Evolutionary conservation across 2,329 filamentous ascomycete species (phyloP).

Genomic region (Clonostachys rhizophaga): DNA sequence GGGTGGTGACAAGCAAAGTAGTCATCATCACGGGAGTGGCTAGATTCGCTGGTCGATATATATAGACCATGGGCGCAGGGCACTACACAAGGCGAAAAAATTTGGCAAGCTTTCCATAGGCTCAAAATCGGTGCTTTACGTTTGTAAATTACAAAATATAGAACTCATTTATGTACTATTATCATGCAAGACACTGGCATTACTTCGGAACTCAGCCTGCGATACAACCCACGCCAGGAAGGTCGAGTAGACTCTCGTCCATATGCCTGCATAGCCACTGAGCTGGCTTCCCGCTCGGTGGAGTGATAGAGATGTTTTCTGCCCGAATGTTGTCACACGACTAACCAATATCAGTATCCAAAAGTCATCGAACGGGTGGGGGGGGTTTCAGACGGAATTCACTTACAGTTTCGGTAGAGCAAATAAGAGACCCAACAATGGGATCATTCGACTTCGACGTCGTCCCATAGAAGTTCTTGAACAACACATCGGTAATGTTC

Average conservation of each 20-base stretch:
- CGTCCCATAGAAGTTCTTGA: conserved; percentile 18
- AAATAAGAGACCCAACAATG: conserved; percentile 16
- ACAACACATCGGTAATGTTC: conserved; percentile 16
- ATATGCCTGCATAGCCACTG: conserved; percentile 37
- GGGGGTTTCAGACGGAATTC: background rate
- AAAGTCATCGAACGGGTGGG: background rate
- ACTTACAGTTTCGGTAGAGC: conserved; percentile 17
- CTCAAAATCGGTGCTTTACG: too few species aligned
- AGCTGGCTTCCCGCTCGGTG: conserved; percentile 36
- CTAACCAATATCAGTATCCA: conserved; percentile 2
- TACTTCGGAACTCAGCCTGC: background rate
- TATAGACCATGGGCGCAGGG: too few species aligned
- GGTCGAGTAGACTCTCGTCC: conserved; percentile 52
- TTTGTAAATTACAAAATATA: too few species aligned
- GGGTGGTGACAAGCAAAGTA: too few species aligned
- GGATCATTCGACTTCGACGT: conserved; percentile 18
- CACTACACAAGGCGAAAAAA: too few species aligned
- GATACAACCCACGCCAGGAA: conserved; percentile 9
- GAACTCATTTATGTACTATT: too few species aligned
- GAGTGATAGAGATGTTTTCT: conserved; percentile 36
- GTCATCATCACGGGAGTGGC: too few species aligned
- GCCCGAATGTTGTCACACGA: conserved; percentile 40
- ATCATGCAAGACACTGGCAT: too few species aligned
- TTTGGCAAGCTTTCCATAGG: too few species aligned
- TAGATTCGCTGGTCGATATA: too few species aligned